Conservation (phyloP, 805 yeast species). For the Maudiozyma pseudohumilis region DNA sequence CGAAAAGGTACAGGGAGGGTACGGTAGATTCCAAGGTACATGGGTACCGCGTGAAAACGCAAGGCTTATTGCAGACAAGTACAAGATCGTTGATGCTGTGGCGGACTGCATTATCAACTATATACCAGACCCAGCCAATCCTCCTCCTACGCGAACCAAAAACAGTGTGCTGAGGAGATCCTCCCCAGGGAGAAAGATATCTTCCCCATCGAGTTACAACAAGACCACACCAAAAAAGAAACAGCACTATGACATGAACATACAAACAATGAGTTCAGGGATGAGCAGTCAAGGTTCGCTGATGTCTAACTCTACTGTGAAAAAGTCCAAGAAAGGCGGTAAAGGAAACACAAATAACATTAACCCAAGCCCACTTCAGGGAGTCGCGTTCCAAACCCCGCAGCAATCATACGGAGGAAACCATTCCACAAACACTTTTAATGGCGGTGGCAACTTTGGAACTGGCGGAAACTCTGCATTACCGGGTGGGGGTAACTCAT, state of each 20-base stretch:
- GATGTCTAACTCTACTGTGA: background rate
- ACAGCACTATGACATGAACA: slow-evolving; percentile 2
- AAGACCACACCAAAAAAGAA: slow-evolving; percentile 25
- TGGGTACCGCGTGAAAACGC: slow-evolving; percentile 73
- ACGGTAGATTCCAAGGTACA: slow-evolving; percentile 78
- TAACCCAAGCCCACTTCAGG: slow-evolving; percentile 28
- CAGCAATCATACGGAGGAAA: slow-evolving; percentile 14
- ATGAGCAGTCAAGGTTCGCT: background rate
- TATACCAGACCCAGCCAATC: slow-evolving; percentile 38
- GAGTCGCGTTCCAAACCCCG: slow-evolving; percentile 28
- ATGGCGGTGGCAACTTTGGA: background rate
- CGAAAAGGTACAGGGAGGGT: slow-evolving; percentile 78
- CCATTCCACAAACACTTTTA: slow-evolving; percentile 1
- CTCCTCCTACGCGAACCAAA: slow-evolving; percentile 35
- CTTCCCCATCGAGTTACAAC: slow-evolving; percentile 29
- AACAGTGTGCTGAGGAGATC: slow-evolving; percentile 25
- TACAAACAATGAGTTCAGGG: slow-evolving; percentile 2
- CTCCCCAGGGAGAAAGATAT: slow-evolving; percentile 26
- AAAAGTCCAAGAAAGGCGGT: slow-evolving; percentile 5
- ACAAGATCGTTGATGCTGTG: slow-evolving; percentile 42
- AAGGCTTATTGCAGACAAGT: slow-evolving; percentile 42
- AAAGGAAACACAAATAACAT: slow-evolving; percentile 4
- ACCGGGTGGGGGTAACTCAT: slow-evolving; percentile 1
- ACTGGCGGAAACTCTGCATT: background rate
- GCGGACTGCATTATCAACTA: slow-evolving; percentile 45